These are phyloP conservation scores for Ambrosia hybrid DNA, from an alignment of 140 eudicot species.

Conservation along the genomic window DNA sequence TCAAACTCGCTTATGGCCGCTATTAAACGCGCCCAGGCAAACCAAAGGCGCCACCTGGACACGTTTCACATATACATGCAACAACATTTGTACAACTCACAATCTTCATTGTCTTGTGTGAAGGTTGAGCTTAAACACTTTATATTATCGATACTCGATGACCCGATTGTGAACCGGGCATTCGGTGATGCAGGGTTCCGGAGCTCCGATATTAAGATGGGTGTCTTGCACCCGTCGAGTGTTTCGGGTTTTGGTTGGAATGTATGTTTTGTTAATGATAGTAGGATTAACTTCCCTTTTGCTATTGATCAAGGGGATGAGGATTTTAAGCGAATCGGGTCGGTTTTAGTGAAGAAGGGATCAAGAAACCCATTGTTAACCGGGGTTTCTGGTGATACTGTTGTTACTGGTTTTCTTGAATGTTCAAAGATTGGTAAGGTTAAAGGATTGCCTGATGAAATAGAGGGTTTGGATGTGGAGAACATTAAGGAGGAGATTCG, in stretches of 20 bases:
- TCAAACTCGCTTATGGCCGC: conserved; percentile 97
- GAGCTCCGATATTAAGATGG: conserved; percentile 66
- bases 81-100: conserved; percentile 29
- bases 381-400: conserved; percentile 58
- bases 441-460: conserved; percentile 42
- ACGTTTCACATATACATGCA: conserved; percentile 60
- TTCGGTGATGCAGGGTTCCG: conserved; percentile 89
- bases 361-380: conserved; percentile 61
- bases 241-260: conserved; percentile 30
- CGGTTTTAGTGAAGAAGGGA: conserved; percentile 41
- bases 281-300: conserved; percentile 49
- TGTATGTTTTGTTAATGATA: not conserved
- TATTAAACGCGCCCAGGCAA: conserved; percentile 81
- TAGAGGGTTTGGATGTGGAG: conserved; percentile 44
- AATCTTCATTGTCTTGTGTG: conserved; percentile 49
- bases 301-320: conserved; percentile 31
- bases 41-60: conserved; percentile 80
- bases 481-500: conserved; percentile 48
- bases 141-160: conserved; percentile 74
- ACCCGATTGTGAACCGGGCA: conserved; percentile 89
- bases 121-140: conserved; percentile 87
- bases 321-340: conserved; percentile 57
- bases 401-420: conserved; percentile 46
- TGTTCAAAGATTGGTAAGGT: conserved; percentile 33
- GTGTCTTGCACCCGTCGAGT: conserved; percentile 56